Conservation (phyloP, 1,284 basidiomycete species). For the Phenoliferia sp. region DNA sequence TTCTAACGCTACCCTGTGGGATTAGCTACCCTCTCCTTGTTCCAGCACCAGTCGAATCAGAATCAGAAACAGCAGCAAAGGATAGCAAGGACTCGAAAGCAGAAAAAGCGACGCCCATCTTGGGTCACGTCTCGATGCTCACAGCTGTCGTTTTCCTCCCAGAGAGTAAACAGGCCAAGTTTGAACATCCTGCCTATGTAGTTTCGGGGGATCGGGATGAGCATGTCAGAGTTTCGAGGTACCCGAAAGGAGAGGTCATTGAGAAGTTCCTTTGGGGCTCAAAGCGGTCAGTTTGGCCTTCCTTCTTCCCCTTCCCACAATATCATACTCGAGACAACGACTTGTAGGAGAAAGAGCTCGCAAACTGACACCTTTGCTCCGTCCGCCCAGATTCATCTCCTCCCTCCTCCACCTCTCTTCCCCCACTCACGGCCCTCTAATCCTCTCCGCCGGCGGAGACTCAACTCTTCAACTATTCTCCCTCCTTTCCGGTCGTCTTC, state of each 20-base stretch:
- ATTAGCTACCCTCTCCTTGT: conserved; percentile 24
- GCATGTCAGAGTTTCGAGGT: conserved; percentile 86
- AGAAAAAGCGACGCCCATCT: conserved; percentile 52
- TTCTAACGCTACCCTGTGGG: background rate
- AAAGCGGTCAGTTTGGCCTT: conserved; percentile 56
- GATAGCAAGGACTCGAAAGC: conserved; percentile 24
- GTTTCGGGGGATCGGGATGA: conserved; percentile 87
- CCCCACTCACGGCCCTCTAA: conserved; percentile 33
- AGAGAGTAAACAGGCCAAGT: conserved; percentile 48
- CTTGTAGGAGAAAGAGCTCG: background rate
- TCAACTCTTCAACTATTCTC: conserved; percentile 70
- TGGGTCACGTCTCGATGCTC: conserved; percentile 81
- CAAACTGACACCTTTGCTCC: background rate
- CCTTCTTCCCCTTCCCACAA: background rate
- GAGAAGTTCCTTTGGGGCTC: conserved; percentile 81
- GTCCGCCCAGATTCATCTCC: conserved; percentile 68
- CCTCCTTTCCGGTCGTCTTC: conserved; percentile 15
- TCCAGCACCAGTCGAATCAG: conserved; percentile 41
- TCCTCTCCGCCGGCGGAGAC: conserved; percentile 87
- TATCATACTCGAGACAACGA: background rate
- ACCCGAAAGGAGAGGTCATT: conserved; percentile 72
- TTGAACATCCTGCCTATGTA: conserved; percentile 50
- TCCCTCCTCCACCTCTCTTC: conserved; percentile 62
- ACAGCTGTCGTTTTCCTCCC: conserved; percentile 62
- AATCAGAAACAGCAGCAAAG: conserved; percentile 33